Base-by-base conservation (phyloP, 2,329 filamentous ascomycete species). In the Venturiaceae sp. region DNA sequence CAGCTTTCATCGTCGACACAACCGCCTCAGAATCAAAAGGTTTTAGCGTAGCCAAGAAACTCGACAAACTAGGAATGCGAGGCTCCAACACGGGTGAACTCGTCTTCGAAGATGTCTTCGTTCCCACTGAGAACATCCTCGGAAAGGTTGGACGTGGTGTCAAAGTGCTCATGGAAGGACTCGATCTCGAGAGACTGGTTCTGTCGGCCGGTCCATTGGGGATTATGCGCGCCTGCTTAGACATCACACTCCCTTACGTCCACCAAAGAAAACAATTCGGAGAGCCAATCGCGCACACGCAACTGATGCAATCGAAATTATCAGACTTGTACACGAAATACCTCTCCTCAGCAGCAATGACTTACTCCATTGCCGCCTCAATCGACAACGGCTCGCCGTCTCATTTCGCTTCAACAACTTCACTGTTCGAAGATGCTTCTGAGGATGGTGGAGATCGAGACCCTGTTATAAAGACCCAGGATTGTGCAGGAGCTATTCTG, bases 281-380 rank as follows among this genome's bases (percentile, higher is more conserved):
- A 58, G 77, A 72, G 7, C 92, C 92, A 1, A 89, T 97, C 63
- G 92, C 89, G 0, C 87, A 94, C 65, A 95, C 96, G 72, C 94
- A 99, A 73, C 80, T 97, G 62, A 81, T 97, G 23, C 94, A 97
- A 74, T 92, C 89, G 59, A 92, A 92, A 69, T 80, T 97, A 50
- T 91, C 94, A 58, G 92, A 97, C 71, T 96, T 99, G 92, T 95
- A 97, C 75, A 96, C 91, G 53, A 95, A 95, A 73, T 82, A 94
- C 60, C 86, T 89, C 66, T 91, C 88, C 11, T 85, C 87, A 16
- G 79, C 85, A n/a, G 82, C 91, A 2, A 96, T 96, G 73, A 97
- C 92, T 0, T 95, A 95, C 68, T 76, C 80, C 37, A 92, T 92
- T 0, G 94, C 94, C 3, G 80, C 82, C 52, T 80, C 82, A 1